These are phyloP conservation scores for Lichtheimia ramosa DNA, from an alignment of 371 early-diverging fungal genomes.

Conservation along the genomic window DNA sequence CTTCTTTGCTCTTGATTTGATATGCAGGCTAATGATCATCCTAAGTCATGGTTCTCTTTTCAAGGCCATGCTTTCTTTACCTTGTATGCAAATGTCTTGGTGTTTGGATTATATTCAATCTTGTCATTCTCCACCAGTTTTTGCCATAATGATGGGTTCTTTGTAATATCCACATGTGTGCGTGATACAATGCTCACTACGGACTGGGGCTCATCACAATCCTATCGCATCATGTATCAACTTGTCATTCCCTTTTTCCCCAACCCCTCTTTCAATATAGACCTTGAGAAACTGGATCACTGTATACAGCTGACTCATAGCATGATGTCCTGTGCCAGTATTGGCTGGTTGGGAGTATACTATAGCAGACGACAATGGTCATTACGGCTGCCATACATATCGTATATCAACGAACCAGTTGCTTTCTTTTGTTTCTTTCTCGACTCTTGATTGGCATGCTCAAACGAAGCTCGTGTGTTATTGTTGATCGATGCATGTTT, in stretches of 20 bases:
- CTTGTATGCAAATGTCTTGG: slow-evolving; percentile 71
- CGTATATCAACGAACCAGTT: slow-evolving; percentile 22
- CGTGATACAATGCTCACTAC: slow-evolving; percentile 62
- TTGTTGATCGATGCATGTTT: slow-evolving; percentile 30
- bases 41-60: not conserved
- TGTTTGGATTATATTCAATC: slow-evolving; percentile 57
- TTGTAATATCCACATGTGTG: slow-evolving; percentile 59
- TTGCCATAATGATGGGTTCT: slow-evolving; percentile 56
- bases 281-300: slow-evolving; percentile 62
- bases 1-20: slow-evolving; percentile 74
- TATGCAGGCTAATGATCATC: slow-evolving; percentile 63
- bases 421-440: slow-evolving; percentile 35
- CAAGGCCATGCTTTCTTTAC: slow-evolving; percentile 21
- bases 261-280: not conserved
- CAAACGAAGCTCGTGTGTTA: slow-evolving; percentile 42
- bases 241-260: not conserved
- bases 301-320: slow-evolving; percentile 62
- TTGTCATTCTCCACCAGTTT: slow-evolving; percentile 66
- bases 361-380: slow-evolving; percentile 9
- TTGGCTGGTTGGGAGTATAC: slow-evolving; percentile 62
- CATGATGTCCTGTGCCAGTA: slow-evolving; percentile 58
- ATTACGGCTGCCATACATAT: not conserved
- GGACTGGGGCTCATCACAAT: slow-evolving; percentile 64
- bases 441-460: slow-evolving; percentile 18
- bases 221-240: slow-evolving; percentile 27